Evolutionary conservation across 768 basidiomycete species (phyloP).

Genomic region (Sutorius australiensis): DNA sequence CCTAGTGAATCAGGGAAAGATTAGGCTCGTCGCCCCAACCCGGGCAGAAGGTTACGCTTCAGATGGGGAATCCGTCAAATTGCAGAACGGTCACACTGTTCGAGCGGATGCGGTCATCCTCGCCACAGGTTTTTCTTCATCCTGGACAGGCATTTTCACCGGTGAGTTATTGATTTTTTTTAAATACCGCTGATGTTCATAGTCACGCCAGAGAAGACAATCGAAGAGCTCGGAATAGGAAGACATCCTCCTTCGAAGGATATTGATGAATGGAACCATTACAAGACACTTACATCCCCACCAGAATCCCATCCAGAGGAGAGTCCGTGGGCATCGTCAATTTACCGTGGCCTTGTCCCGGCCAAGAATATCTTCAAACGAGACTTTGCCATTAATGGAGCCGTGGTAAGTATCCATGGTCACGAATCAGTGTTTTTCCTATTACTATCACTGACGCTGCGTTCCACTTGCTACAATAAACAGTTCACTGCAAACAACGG

Average conservation of each 20-base stretch:
- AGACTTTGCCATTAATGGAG: conserved; percentile 65
- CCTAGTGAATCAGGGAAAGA: conserved; percentile 47
- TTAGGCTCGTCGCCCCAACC: conserved; percentile 28
- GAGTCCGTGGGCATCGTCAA: conserved; percentile 41
- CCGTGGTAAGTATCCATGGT: conserved; percentile 41
- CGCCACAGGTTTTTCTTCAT: conserved; percentile 57
- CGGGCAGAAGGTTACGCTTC: conserved; percentile 13
- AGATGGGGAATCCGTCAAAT: conserved; percentile 36
- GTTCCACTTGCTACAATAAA: not conserved
- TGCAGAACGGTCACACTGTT: conserved; percentile 42
- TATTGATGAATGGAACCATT: conserved; percentile 29
- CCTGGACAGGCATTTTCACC: conserved; percentile 46
- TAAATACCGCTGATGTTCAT: not conserved
- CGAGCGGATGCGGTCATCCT: conserved; percentile 48
- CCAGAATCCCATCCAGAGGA: conserved; percentile 32
- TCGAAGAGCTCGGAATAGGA: conserved; percentile 49
- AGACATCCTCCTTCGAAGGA: conserved; percentile 30
- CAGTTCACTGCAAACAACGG: conserved; percentile 57
- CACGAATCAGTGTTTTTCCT: not conserved
- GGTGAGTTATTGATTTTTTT: conserved; percentile 21
- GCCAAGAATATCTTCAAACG: conserved; percentile 50
- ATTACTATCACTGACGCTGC: not conserved
- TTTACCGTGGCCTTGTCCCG: conserved; percentile 62
- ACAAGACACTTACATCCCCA: conserved; percentile 39
- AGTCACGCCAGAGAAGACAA: conserved; percentile 39